These are phyloP conservation scores for Lycium barbarum DNA, from an alignment of 257 asterid species.

Conservation along the genomic window DNA sequence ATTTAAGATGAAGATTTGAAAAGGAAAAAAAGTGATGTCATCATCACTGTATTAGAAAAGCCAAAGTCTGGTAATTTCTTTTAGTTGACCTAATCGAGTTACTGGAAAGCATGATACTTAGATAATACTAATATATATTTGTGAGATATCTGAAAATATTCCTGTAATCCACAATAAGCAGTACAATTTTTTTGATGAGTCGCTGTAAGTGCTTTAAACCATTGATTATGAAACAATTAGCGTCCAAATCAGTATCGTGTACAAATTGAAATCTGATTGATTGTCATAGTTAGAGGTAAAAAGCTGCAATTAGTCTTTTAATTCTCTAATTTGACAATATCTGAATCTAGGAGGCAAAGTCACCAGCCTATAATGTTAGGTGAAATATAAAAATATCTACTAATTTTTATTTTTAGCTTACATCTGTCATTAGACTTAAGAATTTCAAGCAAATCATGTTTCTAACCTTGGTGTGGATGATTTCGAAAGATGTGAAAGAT, in stretches of 20 bases:
- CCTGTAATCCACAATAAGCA: neutral
- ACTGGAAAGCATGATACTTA: neutral
- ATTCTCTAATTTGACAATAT: neutral
- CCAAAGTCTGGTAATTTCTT: neutral
- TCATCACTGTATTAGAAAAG: neutral
- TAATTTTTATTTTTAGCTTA: neutral
- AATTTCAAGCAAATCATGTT: neutral
- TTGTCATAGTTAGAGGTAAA: neutral
- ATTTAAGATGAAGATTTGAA: neutral
- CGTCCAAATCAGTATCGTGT: neutral
- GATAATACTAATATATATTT: neutral
- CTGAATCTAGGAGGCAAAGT: neutral
- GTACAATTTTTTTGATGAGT: neutral
- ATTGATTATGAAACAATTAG: too few relatives aligned
- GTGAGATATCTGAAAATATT: neutral
- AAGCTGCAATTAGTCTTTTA: neutral
- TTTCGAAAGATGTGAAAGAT: too few relatives aligned
- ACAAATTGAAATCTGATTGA: neutral
- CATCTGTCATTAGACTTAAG: neutral
- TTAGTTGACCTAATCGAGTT: neutral
- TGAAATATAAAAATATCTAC: neutral
- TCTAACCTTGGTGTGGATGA: neutral
- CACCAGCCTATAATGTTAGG: constrained; percentile 6
- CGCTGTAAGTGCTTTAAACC: too few relatives aligned
- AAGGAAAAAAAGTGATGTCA: neutral